Evolutionary conservation across 768 basidiomycete species (phyloP), one percentile per base, ranked within the genome.

Genomic region (Mycena belliarum): DNA sequence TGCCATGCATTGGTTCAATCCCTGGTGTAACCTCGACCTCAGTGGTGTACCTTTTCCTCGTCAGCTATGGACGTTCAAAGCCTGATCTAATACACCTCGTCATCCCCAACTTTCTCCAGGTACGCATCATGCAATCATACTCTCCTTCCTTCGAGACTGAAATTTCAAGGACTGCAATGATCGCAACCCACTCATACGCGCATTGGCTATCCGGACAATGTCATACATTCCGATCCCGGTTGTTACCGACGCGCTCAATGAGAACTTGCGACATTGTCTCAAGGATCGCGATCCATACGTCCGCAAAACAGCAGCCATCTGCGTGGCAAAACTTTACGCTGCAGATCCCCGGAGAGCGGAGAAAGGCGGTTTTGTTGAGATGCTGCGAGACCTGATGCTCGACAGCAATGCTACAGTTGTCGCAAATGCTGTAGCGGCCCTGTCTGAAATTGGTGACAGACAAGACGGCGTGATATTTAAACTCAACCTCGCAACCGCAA

Each of bases 21-120:
- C 29, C 45, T 5, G 37, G 20, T 44, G 59, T 52, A 40, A 42
- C 54, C 51, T 53, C 32, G 51, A 28, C 21, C 28, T 20, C 69
- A 98, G 95, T 98, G 95, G 95, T 98, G 43, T 97, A 98, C 74
- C 86, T 98, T 47, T 98, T 92, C 76, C 85, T 98, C 58, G 88
- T 98, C 69, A 98, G 95, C 77, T 99, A 99, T 72, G 96, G 95
- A 48, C 84, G 95, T 56, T 82, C 90, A 46, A 93, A 93, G 71
- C 91, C 95, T 29, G 96, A 98, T 59, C 93, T 95, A 70, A 91
- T 98, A 70, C 88, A 91, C 58, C 80, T 91, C 28, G 95, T 96
- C 56, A 91, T 98, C 50, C 89, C 90, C 18, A 90, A 89, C 65
- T 94, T 98, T 72, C 81, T 96, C 15, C 87, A 94, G 73, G 95